A percentile compares a stretch with the other conserved stretches of the same genome.
These are phyloP conservation scores for Camellia lanceoleosa DNA, from an alignment of 148 eudicot species.

Conservation along the genomic window DNA sequence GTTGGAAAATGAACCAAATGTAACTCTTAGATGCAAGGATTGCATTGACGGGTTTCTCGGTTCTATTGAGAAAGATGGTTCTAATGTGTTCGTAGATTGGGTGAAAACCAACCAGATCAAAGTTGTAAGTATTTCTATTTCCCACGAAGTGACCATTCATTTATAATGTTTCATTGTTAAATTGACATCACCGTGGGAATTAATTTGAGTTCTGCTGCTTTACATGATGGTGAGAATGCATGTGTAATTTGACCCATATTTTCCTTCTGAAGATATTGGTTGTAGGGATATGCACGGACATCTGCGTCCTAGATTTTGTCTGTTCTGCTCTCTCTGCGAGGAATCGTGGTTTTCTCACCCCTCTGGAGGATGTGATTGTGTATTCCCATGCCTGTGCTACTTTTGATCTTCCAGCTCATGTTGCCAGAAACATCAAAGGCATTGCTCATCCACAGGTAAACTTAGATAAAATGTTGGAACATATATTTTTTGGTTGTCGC, in stretches of 20 bases:
- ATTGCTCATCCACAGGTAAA: conserved; percentile 90
- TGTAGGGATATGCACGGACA: conserved; percentile 89
- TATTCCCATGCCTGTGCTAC: conserved; percentile 90
- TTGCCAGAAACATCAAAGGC: conserved; percentile 50
- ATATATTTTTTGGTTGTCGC: neutral
- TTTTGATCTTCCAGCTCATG: conserved; percentile 72
- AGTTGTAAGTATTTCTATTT: conserved; percentile 49
- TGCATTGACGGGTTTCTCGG: conserved; percentile 93
- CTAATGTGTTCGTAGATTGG: conserved; percentile 88
- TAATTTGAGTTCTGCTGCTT: neutral
- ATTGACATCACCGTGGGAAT: neutral
- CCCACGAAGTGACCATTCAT: neutral
- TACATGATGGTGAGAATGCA: neutral
- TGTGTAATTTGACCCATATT: neutral
- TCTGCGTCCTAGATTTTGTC: conserved; percentile 84
- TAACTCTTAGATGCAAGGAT: conserved; percentile 69
- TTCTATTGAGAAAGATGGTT: conserved; percentile 75
- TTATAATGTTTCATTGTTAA: neutral
- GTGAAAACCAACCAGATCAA: conserved; percentile 72
- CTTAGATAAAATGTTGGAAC: neutral
- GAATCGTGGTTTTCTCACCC: conserved; percentile 72
- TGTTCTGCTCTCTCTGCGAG: conserved; percentile 85
- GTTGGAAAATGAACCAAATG: conserved; percentile 86
- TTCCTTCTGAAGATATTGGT: conserved; percentile 63
- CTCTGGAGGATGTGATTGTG: conserved; percentile 76